Evolutionary conservation across 352 stramenopile genomes (phyloP).

Genomic region (Thraustochytrium sp.): DNA sequence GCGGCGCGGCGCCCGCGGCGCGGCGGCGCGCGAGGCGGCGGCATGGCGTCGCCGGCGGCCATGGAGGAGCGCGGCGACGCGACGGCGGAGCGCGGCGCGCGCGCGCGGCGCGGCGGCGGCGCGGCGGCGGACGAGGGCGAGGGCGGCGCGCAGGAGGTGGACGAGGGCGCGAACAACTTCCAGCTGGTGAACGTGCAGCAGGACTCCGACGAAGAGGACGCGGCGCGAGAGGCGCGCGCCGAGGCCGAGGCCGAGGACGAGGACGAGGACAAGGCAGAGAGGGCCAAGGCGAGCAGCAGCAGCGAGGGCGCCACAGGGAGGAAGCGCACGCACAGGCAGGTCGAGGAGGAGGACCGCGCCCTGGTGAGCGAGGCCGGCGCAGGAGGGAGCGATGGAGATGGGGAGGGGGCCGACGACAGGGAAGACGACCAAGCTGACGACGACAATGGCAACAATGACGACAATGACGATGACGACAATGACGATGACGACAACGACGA

Average conservation of each 20-base stretch:
- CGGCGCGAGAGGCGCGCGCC: background rate
- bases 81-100: background rate
- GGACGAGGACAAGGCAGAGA: background rate
- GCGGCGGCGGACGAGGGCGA: background rate
- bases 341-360: background rate
- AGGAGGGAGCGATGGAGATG: background rate
- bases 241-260: background rate
- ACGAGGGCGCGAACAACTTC: background rate
- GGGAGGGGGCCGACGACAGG: background rate
- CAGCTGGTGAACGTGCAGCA: background rate
- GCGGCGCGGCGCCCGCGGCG: too few species aligned
- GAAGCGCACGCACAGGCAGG: too few species aligned
- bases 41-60: too few species aligned
- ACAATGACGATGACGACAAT: background rate
- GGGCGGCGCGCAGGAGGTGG: background rate
- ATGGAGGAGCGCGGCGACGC: background rate
- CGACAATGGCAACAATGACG: background rate
- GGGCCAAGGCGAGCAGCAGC: background rate
- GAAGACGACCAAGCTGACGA: background rate
- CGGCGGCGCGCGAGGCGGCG: too few species aligned
- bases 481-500: background rate
- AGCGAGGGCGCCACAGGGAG: background rate
- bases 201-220: background rate
- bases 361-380: background rate
- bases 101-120: background rate